Evolutionary conservation across 2,329 filamentous ascomycete genomes (phyloP), one percentile per base, ranked within the genome.

Genomic region (Capronia americana): DNA sequence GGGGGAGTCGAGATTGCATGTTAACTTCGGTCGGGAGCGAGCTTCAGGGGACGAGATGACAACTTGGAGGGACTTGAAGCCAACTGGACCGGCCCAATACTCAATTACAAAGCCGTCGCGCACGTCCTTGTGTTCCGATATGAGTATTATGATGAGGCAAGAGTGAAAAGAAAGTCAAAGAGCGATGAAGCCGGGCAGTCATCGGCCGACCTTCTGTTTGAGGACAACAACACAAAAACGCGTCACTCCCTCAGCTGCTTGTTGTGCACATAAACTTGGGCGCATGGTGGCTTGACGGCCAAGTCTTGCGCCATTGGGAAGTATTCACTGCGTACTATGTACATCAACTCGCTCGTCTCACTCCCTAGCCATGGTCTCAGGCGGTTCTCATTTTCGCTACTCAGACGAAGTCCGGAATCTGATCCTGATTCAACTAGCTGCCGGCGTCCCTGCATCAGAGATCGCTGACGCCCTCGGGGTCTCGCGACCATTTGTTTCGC

Each of bases 151-250:
- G 20, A 5, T 12, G 20, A 26, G 20, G 23, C 48, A 26, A 51
- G 24, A 51, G 23, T 24, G 46, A 50, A 12, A 20, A 5, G 3
- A 4, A 20, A 20, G 44, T 20, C 20, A 20, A 6, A 12, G 23
- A 50, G n/a, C 10, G 24, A 23, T 0, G 48, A 51, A 23, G 23
- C 3, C 10, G 3, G 14, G 12, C 10, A n/a, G 17, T 17, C 48
- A 51, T 51, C 48, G 48, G 48, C 48, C 48, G 5, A 51, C 48
- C 48, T 51, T 24, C 48, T 51, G 4, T 51, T 51, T 51, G 23
- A 23, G 23, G 24, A 26, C 23, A 26, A 26, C 17, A 26, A 26
- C 11, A 3, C 48, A 50, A 14, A 26, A 51, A 24, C 48, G 24
- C 20, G 48, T 28, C 48, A 14, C 32, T 32, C 10, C 10, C 32